Evolutionary conservation across 805 yeast genomes (phyloP), one percentile per base, ranked within the genome.

Genomic region (Nakazawaea molendinolei): DNA sequence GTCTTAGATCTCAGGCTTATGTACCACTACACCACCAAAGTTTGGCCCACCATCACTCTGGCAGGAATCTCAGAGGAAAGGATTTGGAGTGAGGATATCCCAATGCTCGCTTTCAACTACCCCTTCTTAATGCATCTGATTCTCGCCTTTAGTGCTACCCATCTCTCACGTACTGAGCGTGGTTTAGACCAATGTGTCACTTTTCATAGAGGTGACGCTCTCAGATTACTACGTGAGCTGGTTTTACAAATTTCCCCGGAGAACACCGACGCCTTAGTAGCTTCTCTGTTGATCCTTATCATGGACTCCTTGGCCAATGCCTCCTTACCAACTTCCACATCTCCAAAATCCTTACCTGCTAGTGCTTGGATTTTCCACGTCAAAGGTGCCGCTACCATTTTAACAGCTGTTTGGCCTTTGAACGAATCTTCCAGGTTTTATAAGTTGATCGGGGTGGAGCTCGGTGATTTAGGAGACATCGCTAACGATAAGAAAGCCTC

Each of bases 321-420:
- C 0, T 74, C 79, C 3, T 62, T 72, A 31, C 95, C 75, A 30
- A 51, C 65, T 2, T 55, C 64, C 6, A 55, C 61, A 2, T 61
- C 73, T 5, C 66, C 76, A 3, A 74, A 71, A 45, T 79, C 87
- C 3, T 58, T 87, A 39, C 95, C 96, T 1, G 89, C 97, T 2
- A 79, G 92, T 3, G 95, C 97, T 0, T 90, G 97, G 97, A 79
- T 90, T 39, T 92, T 86, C 65, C 97, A 90, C 51, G 96, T 90
- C 9, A 84, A 92, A 48, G 97, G 97, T 22, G 95, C 97, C 0
- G 96, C 96, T 5, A 89, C 97, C 0, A 90, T 90, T 36, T 65
- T 90, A 34, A 84, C 95, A 2, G 95, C 96, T 1, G 95, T 89
- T n/a, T 86, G 96, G 87, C 96, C 95, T 4, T 63, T 87, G 33